Base-by-base conservation (phyloP, 768 basidiomycete species). In the Cubamyces sp. region DNA sequence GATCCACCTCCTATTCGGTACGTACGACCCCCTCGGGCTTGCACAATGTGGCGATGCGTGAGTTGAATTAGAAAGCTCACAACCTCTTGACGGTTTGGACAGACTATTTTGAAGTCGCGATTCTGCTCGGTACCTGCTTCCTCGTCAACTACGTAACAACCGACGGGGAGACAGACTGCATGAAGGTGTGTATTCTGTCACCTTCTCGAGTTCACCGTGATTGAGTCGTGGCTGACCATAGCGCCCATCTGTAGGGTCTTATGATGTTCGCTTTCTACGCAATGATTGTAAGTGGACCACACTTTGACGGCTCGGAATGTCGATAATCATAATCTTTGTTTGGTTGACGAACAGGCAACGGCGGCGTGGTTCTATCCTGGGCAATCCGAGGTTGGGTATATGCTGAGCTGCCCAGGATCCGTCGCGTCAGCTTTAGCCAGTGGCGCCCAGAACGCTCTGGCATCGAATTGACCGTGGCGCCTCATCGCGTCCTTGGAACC, bases 71-170 rank as follows among this genome's bases (percentile, higher is more conserved):
- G 6, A 1, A 23, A 25, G 14, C 49, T 30, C 18, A 23, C 11
- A 18, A 16, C 1, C 3, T 19, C 16, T 5, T 21, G 51, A 8
- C 28, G 1, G 2, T 3, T 15, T 5, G 21, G 2, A 11, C 57
- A 90, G 89, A 91, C 73, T 74, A 87, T 54, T 90, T 87, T 66
- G 88, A 90, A 70, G 81, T 91, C 1, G 82, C 84, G 0, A 64
- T 87, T 21, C 74, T 91, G 30, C 70, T 91, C 3, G 87, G 84
- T 1, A 78, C 88, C 2, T 87, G 85, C 68, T 88, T 91, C 76
- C 75, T 91, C 45, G 89, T 91, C 49, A 92, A 91, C 73, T 90
- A 88, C 69, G 86, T 91, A 46, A 90, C 88, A 11, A 84, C 87
- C 0, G 90, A 91, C 69, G 76, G 84, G 11, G 88, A 90, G 74